Base-by-base conservation (phyloP, 176 grass and related monocot species). In the Oryza punctata region DNA sequence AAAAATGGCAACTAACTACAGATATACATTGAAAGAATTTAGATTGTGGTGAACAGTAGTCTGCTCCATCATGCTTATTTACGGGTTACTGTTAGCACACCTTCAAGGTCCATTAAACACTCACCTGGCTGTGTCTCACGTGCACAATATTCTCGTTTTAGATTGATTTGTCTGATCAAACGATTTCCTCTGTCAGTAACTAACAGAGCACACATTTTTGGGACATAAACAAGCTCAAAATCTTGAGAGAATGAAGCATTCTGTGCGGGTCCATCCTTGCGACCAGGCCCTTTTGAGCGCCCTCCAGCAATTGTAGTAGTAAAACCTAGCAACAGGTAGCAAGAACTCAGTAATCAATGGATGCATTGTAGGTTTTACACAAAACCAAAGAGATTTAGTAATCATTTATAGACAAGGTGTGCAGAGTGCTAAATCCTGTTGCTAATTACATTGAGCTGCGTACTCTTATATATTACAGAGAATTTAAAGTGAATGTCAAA, bases 271-370 rank as follows among this genome's bases (percentile, higher is more conserved):
- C 88, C 93, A 77, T 95, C 93, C 77, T 67, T 86, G 44, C 67
- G 83, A 69, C 93, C 90, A 35, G 32, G 8, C 59, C 84, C 89
- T 45, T 26, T 43, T 28, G 90, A 72, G 45, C 81, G 69, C 0
- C 82, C 93, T 88, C 93, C 89, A 75, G 88, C 93, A 86, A 95
- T 90, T 59, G 93, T 95, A 27, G 88, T 78, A 32, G 88, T 88
- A 78, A 75, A 85, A 35, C 93, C 93, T 92, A 84, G 19, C 12
- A 89, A 72, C 63, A 13, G 64, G 9, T 23, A 82, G 9, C 6
- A 72, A 47, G 18, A 67, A 87, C 71, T 69, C 16, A 85, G 57
- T 3, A 72, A 19, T 21, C 49, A 54, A 54, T 16, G 16, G 49
- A 54, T 54, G 19, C 5, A 54, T 19, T 18, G 49, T 19, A 52